A percentile compares a stretch with the other conserved stretches of the same genome.
Evolutionary conservation across 2,329 filamentous ascomycete species (phyloP).

Genomic region (Ceratocystis lukuohia): DNA sequence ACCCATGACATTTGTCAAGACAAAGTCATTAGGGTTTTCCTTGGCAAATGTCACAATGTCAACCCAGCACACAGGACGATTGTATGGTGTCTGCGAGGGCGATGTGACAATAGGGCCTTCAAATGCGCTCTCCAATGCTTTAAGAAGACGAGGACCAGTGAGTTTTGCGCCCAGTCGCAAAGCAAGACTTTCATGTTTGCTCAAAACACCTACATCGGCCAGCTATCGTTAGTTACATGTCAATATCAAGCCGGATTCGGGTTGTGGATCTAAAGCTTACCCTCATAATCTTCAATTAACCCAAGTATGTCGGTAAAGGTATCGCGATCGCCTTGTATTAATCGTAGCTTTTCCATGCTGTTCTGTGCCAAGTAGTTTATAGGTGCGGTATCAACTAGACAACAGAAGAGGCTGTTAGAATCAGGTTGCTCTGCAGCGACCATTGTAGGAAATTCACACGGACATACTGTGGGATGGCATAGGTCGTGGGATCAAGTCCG

Average conservation of each 20-base stretch:
- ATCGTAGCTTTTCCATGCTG: slow-evolving; percentile 32
- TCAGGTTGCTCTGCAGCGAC: not conserved
- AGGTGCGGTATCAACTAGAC: slow-evolving; percentile 19
- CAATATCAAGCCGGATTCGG: not conserved
- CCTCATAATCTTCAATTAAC: slow-evolving; percentile 66
- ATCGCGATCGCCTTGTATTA: slow-evolving; percentile 46
- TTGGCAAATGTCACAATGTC: slow-evolving; percentile 78
- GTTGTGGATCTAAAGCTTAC: slow-evolving; percentile 26
- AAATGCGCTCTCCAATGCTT: slow-evolving; percentile 75
- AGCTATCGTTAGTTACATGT: not conserved
- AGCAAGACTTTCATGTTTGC: slow-evolving; percentile 75
- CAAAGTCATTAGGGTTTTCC: slow-evolving; percentile 65
- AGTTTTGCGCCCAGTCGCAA: slow-evolving; percentile 74
- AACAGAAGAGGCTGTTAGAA: not conserved
- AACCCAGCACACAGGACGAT: slow-evolving; percentile 55
- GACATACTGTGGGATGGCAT: slow-evolving; percentile 17
- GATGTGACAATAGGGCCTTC: slow-evolving; percentile 56
- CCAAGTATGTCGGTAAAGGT: slow-evolving; percentile 60
- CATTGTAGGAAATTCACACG: not conserved
- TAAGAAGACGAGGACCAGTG: slow-evolving; percentile 67
- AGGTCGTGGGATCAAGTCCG: slow-evolving; percentile 17
- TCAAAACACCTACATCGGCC: slow-evolving; percentile 48
- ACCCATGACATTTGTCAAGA: slow-evolving; percentile 53
- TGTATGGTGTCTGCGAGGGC: slow-evolving; percentile 40
- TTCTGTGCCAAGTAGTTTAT: slow-evolving; percentile 43